Conservation (phyloP, 257 asterid genomes). For the Ilex aquifolium region DNA sequence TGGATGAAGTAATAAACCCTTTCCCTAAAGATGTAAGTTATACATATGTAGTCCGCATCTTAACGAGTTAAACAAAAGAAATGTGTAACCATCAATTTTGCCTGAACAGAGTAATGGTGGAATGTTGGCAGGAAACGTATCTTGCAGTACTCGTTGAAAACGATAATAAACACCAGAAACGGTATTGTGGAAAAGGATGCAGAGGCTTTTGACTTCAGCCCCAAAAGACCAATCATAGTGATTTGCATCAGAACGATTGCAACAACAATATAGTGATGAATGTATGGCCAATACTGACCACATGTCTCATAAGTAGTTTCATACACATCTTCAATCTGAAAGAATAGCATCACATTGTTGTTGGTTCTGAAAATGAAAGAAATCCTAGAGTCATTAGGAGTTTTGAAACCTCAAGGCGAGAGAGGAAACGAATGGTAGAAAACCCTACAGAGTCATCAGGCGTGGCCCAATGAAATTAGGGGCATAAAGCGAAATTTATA, state of each 20-base stretch:
- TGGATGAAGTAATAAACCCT: neutral
- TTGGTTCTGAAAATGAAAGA: no score
- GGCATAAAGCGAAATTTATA: no score
- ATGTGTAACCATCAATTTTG: slow-evolving; percentile 4
- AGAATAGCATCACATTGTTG: slow-evolving; percentile 2
- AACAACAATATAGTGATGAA: slow-evolving; percentile 71
- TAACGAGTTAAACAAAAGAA: neutral
- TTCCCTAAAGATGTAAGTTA: no score
- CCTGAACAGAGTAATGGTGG: slow-evolving; percentile 68
- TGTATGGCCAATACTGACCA: slow-evolving; percentile 89
- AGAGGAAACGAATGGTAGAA: no score
- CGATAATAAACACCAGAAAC: slow-evolving; percentile 56
- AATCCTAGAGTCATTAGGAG: no score
- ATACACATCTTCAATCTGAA: slow-evolving; percentile 84
- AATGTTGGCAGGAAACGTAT: slow-evolving; percentile 78
- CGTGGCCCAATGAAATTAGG: no score
- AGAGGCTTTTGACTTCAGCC: slow-evolving; percentile 86
- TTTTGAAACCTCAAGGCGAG: no score
- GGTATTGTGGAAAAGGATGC: slow-evolving; percentile 76
- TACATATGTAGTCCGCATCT: no score
- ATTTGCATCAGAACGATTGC: slow-evolving; percentile 78
- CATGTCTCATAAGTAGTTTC: slow-evolving; percentile 80
- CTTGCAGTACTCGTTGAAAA: slow-evolving; percentile 87
- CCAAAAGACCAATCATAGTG: slow-evolving; percentile 82
- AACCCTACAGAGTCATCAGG: no score